Percentiles rank a stretch among this genome's conserved stretches.
These are phyloP conservation scores for Penicillium sp. DNA, from an alignment of 2,329 filamentous ascomycete genomes.

Conservation along the genomic window DNA sequence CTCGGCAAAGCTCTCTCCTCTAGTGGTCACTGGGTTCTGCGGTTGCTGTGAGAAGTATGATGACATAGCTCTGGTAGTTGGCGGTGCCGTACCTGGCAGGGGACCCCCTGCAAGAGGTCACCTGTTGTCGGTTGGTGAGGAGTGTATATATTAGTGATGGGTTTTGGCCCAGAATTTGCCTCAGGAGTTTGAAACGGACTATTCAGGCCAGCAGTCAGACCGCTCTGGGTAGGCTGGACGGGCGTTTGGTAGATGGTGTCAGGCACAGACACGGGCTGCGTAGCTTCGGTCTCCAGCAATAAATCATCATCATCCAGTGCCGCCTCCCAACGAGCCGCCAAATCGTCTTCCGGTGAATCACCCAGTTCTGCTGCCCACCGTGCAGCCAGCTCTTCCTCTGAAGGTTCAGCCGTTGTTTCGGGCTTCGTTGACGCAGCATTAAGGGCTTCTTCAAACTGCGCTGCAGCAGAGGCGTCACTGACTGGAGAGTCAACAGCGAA, in stretches of 20 bases:
- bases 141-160: conserved; percentile 46
- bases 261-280: conserved; percentile 22
- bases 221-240: conserved; percentile 18
- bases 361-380: conserved; percentile 81
- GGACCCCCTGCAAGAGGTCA: conserved; percentile 43
- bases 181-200: conserved; percentile 31
- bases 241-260: conserved; percentile 24
- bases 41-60: conserved; percentile 30
- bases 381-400: conserved; percentile 65
- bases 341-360: conserved; percentile 57
- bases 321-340: conserved; percentile 64
- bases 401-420: conserved; percentile 14
- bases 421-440: conserved; percentile 20
- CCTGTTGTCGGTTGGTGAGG: conserved; percentile 51
- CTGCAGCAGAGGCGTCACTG: conserved; percentile 31
- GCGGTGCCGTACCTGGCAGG: conserved; percentile 20
- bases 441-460: conserved; percentile 26
- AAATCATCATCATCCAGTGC: conserved; percentile 70
- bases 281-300: conserved; percentile 62
- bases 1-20: conserved; percentile 79
- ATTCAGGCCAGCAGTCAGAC: conserved; percentile 16
- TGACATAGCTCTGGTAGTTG: conserved; percentile 15
- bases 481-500: conserved; percentile 29
- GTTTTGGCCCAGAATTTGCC: conserved; percentile 19
- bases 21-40: conserved; percentile 38